A percentile compares a stretch with the other conserved stretches of the same genome.
These are phyloP conservation scores for Pseudozyma thailandica DNA, from an alignment of 1,284 basidiomycete genomes.

Conservation along the genomic window DNA sequence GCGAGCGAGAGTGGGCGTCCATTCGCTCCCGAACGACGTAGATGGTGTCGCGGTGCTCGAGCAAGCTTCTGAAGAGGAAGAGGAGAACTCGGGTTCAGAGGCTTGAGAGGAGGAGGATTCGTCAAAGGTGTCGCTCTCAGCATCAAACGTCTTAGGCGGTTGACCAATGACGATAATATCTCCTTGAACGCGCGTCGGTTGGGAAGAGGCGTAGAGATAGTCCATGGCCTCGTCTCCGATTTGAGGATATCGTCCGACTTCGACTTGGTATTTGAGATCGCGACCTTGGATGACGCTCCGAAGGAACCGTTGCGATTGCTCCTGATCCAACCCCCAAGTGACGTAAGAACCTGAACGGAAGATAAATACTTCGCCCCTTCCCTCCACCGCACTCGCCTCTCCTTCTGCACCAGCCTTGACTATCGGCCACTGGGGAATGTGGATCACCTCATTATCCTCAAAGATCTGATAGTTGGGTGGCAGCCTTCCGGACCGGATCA, in stretches of 20 bases:
- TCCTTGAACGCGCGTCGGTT: conserved; percentile 61
- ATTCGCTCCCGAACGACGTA: conserved; percentile 43
- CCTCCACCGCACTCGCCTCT: not conserved
- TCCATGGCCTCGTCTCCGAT: conserved; percentile 67
- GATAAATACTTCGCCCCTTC: conserved; percentile 61
- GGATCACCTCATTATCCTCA: conserved; percentile 64
- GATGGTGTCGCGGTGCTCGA: not conserved
- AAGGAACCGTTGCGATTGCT: conserved; percentile 54
- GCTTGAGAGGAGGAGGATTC: not conserved
- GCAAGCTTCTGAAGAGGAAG: not conserved
- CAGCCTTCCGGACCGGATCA: conserved; percentile 50
- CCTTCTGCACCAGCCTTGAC: not conserved
- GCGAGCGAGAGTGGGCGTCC: conserved; percentile 57
- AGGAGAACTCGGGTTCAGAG: not conserved
- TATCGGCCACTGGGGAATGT: conserved; percentile 61
- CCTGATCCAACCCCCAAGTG: conserved; percentile 63
- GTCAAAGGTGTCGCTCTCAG: conserved; percentile 15
- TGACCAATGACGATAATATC: conserved; percentile 65
- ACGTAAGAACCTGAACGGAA: conserved; percentile 64
- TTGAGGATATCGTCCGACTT: conserved; percentile 46
- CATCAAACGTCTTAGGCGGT: conserved; percentile 43
- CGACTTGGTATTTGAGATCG: conserved; percentile 38
- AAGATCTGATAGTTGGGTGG: conserved; percentile 56
- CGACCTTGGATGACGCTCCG: conserved; percentile 53
- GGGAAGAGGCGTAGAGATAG: conserved; percentile 52